These are phyloP conservation scores for Cucurbitaria berberidis DNA, from an alignment of 2,329 filamentous ascomycete genomes.

Conservation along the genomic window DNA sequence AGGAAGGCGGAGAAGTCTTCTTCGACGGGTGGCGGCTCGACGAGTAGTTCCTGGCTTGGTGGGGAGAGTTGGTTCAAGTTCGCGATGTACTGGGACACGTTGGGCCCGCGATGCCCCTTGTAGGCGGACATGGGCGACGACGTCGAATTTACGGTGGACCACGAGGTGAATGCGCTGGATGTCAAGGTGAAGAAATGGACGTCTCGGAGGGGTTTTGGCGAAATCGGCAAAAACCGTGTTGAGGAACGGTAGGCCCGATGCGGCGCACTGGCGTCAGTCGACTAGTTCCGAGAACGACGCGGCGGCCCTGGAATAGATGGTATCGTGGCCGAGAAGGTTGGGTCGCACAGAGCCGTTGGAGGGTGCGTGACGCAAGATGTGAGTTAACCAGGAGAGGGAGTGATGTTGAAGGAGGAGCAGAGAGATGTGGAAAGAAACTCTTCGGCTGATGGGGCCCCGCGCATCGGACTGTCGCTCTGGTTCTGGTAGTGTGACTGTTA, in stretches of 20 bases:
- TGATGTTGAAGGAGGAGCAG: constrained; percentile 22
- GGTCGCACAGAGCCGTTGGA: background rate
- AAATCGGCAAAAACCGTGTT: constrained; percentile 15
- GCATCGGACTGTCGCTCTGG: constrained; percentile 10
- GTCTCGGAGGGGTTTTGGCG: constrained; percentile 19
- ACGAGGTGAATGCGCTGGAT: constrained; percentile 15
- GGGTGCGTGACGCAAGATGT: constrained; percentile 6
- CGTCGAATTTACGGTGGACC: constrained; percentile 11
- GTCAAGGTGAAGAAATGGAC: constrained; percentile 18
- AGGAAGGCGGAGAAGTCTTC: constrained; percentile 62
- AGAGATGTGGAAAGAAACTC: constrained; percentile 9
- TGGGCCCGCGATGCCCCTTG: constrained; percentile 78
- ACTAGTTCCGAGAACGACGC: background rate
- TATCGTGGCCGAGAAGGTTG: background rate
- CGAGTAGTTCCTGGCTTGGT: constrained; percentile 30
- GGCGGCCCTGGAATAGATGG: background rate
- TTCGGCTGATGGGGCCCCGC: constrained; percentile 24
- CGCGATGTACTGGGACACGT: constrained; percentile 88
- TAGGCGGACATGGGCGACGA: constrained; percentile 69
- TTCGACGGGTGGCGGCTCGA: constrained; percentile 49
- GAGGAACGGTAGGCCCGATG: constrained; percentile 18
- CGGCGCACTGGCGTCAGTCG: constrained; percentile 13
- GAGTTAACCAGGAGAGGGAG: constrained; percentile 20
- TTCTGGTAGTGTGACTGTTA: constrained; percentile 21
- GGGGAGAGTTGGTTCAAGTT: constrained; percentile 76